Base-by-base conservation (phyloP, 352 stramenopile species). In the Pythium periplocum region DNA sequence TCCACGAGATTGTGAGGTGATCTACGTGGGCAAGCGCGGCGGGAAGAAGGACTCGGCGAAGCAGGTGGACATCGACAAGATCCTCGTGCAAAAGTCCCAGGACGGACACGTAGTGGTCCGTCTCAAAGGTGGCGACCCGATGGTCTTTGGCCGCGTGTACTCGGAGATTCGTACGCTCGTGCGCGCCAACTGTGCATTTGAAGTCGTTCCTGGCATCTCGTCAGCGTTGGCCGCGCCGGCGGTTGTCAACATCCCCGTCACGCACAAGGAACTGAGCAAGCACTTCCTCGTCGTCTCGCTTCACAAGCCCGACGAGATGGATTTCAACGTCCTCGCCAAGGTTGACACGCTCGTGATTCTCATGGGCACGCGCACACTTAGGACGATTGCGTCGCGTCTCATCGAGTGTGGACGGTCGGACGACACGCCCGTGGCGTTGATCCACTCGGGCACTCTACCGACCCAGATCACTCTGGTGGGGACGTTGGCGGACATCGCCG, bases 111-210 rank as follows among this genome's bases (percentile, higher is more conserved):
- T 87, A 17, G 78, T 89, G 33, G 75, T 87, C 41, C 73, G 78
- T 1, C 63, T 89, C 43, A 89, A 87, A 50, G 78, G 78, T 49
- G 78, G 78, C 30, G 78, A 89, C 52, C 76, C 78, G 7, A 83
- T 89, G 70, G 70, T 89, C 44, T 89, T 89, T 41, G 78, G 73
- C 50, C 76, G 78, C 55, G 75, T 88, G 33, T 74, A 84, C 68
- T 86, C 78, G 38, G 78, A 88, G 64, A 85, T 88, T 51, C 78
- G 70, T 7, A 60, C 78, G 41, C 55, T 88, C 4, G 69, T 70
- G 30, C 46, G 62, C 9, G 66, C 69, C 6, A 59, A 68, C 41
- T 87, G 75, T 46, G 59, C 61, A 4, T 88, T 86, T 51, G 71
- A 88, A 17, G 73, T 88, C 31, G 70, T 88, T 4, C 78, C 78